These are phyloP conservation scores for Pseudogymnoascus sp. DNA, from an alignment of 2,329 filamentous ascomycete species.

Conservation along the genomic window DNA sequence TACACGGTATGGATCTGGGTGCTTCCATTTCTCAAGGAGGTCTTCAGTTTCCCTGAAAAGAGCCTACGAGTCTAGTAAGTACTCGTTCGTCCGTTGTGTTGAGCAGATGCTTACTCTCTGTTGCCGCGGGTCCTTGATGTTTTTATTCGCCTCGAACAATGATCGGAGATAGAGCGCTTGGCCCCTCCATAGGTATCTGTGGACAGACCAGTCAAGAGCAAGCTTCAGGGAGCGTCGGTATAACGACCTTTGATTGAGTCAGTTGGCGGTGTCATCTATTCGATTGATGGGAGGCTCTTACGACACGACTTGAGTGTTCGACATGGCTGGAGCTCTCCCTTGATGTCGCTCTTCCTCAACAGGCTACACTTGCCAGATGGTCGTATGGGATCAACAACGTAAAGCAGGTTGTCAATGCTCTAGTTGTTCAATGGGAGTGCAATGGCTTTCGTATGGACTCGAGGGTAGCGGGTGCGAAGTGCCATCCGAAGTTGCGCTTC, in stretches of 20 bases:
- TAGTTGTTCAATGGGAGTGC: not conserved
- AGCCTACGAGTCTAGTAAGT: constrained; percentile 44
- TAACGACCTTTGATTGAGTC: constrained; percentile 49
- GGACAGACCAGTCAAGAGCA: constrained; percentile 89
- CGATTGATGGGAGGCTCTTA: constrained; percentile 16
- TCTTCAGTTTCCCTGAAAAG: constrained; percentile 83
- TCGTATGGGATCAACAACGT: not conserved
- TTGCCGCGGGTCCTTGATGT: constrained; percentile 76
- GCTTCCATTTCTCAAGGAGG: constrained; percentile 88
- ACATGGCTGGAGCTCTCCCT: constrained; percentile 22
- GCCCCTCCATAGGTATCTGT: constrained; percentile 87
- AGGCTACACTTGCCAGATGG: not conserved
- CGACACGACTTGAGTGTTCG: constrained; percentile 30
- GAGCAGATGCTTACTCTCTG: constrained; percentile 57
- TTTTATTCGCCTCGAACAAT: constrained; percentile 87
- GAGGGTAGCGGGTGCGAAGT: not conserved
- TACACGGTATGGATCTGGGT: constrained; percentile 84
- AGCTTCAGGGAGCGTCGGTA: constrained; percentile 93
- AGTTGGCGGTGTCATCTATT: constrained; percentile 10
- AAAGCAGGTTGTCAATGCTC: not conserved
- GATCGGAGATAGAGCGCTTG: constrained; percentile 94
- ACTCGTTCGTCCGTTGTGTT: constrained; percentile 4
- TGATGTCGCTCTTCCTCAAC: constrained; percentile 7
- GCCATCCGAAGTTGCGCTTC: constrained; percentile 5
- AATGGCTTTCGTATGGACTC: not conserved